A percentile compares a stretch with the other conserved stretches of the same genome.
Conservation (phyloP, 495 filamentous ascomycete species). For the Xylaria grammica region DNA sequence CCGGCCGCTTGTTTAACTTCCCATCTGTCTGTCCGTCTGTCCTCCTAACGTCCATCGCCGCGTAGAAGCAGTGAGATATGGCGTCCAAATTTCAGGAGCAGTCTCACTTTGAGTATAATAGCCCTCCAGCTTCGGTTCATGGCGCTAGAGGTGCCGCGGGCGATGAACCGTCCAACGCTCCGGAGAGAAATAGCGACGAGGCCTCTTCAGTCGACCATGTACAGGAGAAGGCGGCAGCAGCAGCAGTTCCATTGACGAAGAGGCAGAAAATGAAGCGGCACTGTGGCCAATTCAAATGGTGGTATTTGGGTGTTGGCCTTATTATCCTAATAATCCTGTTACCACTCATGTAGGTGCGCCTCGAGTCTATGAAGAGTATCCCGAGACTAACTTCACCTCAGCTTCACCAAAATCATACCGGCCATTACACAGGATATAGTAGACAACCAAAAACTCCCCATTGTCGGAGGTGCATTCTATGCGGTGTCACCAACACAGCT, state of each 20-base stretch:
- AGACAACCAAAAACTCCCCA: slow-evolving; percentile 43
- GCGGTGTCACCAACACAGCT: slow-evolving; percentile 41
- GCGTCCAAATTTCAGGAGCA: slow-evolving; percentile 36
- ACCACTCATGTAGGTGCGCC: slow-evolving; percentile 46
- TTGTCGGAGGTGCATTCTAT: slow-evolving; percentile 44
- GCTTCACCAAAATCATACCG: slow-evolving; percentile 44
- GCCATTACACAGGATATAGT: slow-evolving; percentile 52
- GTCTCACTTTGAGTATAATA: slow-evolving; percentile 31
- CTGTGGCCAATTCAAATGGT: slow-evolving; percentile 49
- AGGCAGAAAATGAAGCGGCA: slow-evolving; percentile 41
- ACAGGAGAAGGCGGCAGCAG: slow-evolving; percentile 35
- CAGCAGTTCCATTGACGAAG: slow-evolving; percentile 32
- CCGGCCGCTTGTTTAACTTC: background rate
- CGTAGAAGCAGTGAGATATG: slow-evolving; percentile 25
- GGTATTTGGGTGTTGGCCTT: slow-evolving; percentile 43
- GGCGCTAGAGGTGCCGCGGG: slow-evolving; percentile 30
- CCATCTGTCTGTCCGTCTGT: slow-evolving; percentile 3
- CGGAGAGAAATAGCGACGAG: slow-evolving; percentile 25
- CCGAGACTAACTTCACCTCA: background rate
- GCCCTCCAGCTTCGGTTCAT: slow-evolving; percentile 30
- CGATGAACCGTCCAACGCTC: slow-evolving; percentile 24
- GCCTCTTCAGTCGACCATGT: slow-evolving; percentile 32
- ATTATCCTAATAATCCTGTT: slow-evolving; percentile 51
- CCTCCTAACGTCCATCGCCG: slow-evolving; percentile 7
- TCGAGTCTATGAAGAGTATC: background rate